Base-by-base conservation (phyloP, 140 eudicot species). In the Flaveria floridana region DNA sequence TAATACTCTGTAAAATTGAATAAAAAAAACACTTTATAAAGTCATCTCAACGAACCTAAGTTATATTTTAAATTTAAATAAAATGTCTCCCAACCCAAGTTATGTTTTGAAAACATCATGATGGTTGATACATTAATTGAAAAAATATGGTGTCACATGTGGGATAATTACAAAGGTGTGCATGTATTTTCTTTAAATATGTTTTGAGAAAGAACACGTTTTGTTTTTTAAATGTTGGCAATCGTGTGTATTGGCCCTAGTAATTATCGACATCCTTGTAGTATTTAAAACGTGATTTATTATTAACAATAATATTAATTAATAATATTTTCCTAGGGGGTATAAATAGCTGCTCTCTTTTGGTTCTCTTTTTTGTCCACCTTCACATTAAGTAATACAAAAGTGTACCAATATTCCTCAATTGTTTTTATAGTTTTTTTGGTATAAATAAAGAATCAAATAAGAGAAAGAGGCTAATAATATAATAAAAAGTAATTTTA, bases 201-300 rank as follows among this genome's bases (percentile, higher is more conserved):
- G 0, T 15, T 30, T 44, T 6, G 20, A 41, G 21, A 30, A 30
- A n/a, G 7, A 76, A 70, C 72, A 70, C 65, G 80, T 71, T 62
- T 68, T 13, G 6, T 0, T 18, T 65, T 51, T 53, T 16, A 42
- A 3, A 58, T 30, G 67, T 16, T 68, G 26, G 25, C 42, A 47
- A 68, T 21, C 75, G 61, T 56, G 70, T 56, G 30, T 61, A 44
- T 41, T 68, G 76, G 75, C 52, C 81, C 70, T 58, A 58, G 81
- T 44, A 69, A 77, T 58, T 10, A 77, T 77, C 81, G 76, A 70
- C 76, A 78, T 70, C 68, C 64, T 20, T 59, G 51, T 51, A 3
- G 34, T 78, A 23, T 70, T 78, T 61, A 41, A 78, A 78, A 78
- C 82, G 72, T 78, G 82, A 59, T 18, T 58, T 34, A 34, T 34